phyloP scores from a whole-genome alignment of 2,329 filamentous ascomycete genomes.

The Colletotrichum sp. region DNA sequence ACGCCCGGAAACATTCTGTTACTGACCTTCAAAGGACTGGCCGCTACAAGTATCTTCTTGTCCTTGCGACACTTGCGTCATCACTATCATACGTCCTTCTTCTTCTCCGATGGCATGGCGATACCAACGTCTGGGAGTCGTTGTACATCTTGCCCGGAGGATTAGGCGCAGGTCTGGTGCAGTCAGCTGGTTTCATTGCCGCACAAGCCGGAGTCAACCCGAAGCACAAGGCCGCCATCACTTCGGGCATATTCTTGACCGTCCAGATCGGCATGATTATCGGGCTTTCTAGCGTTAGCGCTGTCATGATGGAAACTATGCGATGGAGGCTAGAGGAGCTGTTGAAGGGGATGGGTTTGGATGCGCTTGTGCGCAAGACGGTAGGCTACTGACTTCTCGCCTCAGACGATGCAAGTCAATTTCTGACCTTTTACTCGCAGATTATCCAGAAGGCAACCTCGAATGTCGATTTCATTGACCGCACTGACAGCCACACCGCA shows the following conservation, averaged over 20 bases:
- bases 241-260: constrained; percentile 45
- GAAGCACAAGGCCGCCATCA: constrained; percentile 42
- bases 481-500: constrained; percentile 27
- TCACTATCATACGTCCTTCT: constrained; percentile 58
- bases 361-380: constrained; percentile 5
- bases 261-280: constrained; percentile 41
- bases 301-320: constrained; percentile 32
- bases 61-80: constrained; percentile 54
- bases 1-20: not conserved
- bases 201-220: constrained; percentile 44
- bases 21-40: constrained; percentile 51
- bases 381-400: not conserved
- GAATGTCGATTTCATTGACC: constrained; percentile 35
- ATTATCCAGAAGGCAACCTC: constrained; percentile 36
- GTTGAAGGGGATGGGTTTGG: constrained; percentile 18
- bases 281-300: constrained; percentile 43
- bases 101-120: constrained; percentile 62
- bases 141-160: constrained; percentile 64
- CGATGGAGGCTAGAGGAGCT: constrained; percentile 17
- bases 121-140: constrained; percentile 60
- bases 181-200: constrained; percentile 46
- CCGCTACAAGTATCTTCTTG: constrained; percentile 60
- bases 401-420: not conserved
- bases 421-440: constrained; percentile 16
- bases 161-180: constrained; percentile 44